Evolutionary conservation across 495 filamentous ascomycete genomes (phyloP).

Genomic region (Pyronema domesticum): DNA sequence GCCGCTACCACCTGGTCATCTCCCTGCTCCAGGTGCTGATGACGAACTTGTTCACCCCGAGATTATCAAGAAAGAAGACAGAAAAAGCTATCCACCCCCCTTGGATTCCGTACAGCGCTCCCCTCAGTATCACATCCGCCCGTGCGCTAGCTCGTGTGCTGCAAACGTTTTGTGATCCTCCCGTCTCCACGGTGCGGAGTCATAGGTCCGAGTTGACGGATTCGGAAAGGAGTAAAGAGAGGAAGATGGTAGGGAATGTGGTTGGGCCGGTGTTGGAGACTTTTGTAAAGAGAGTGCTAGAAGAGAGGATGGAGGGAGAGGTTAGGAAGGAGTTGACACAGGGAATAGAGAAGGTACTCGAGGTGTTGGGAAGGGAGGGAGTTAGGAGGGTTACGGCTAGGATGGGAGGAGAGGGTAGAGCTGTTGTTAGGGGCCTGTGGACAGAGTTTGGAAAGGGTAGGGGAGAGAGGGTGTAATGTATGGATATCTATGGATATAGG

Average conservation of each 20-base stretch:
- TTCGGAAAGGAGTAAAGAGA: slow-evolving; percentile 13
- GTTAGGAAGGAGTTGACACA: slow-evolving; percentile 15
- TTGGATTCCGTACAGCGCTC: slow-evolving; percentile 7
- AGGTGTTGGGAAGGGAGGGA: slow-evolving; percentile 15
- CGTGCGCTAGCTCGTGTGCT: slow-evolving; percentile 13
- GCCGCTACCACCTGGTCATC: slow-evolving; percentile 21
- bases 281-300: slow-evolving; percentile 13
- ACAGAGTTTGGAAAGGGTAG: slow-evolving; percentile 13
- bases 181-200: slow-evolving; percentile 14
- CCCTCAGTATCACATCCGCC: not conserved
- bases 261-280: slow-evolving; percentile 12
- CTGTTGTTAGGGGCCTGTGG: slow-evolving; percentile 19
- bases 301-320: slow-evolving; percentile 15
- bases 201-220: slow-evolving; percentile 5
- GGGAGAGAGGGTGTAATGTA: slow-evolving; percentile 4
- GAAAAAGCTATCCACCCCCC: slow-evolving; percentile 16
- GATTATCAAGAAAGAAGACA: slow-evolving; percentile 11
- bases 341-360: slow-evolving; percentile 11
- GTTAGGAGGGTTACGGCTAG: slow-evolving; percentile 14
- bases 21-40: slow-evolving; percentile 14
- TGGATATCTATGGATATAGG: not conserved
- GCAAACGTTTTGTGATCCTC: slow-evolving; percentile 17
- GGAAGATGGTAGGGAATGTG: slow-evolving; percentile 14
- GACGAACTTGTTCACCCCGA: slow-evolving; percentile 13
- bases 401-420: slow-evolving; percentile 17